A percentile compares a stretch with the other conserved stretches of the same genome.
Conservation (phyloP, 1,139 yeast genomes). For the Blastobotrys raffinosifermentans region DNA sequence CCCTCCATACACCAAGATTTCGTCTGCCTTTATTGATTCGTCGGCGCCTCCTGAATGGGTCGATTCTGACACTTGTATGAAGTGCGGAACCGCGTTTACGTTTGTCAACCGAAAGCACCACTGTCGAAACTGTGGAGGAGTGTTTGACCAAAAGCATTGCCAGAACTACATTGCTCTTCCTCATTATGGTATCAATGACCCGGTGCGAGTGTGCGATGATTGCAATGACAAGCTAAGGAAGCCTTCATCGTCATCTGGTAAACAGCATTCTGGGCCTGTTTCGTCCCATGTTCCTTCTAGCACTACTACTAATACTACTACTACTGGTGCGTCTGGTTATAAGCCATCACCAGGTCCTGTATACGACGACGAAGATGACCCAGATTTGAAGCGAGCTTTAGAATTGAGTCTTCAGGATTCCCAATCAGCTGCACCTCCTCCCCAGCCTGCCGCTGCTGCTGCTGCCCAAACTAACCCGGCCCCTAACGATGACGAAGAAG, state of each 20-base stretch:
- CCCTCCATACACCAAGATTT: constrained; percentile 40
- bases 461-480: constrained; percentile 9
- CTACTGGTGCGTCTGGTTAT: constrained; percentile 6
- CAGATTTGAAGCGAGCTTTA: constrained; percentile 70
- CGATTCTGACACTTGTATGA: constrained; percentile 93
- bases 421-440: constrained; percentile 16
- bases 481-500: constrained; percentile 56
- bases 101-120: constrained; percentile 90
- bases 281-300: constrained; percentile 8
- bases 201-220: constrained; percentile 91
- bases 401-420: constrained; percentile 68
- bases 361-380: constrained; percentile 56
- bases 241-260: too few species aligned
- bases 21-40: constrained; percentile 67
- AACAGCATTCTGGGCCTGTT: not conserved
- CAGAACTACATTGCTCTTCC: constrained; percentile 65
- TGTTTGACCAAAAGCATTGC: constrained; percentile 80
- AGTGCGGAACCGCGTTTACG: constrained; percentile 75
- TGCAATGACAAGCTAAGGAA: constrained; percentile 55
- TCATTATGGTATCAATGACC: constrained; percentile 76
- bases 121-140: constrained; percentile 97
- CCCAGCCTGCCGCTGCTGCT: constrained; percentile 14
- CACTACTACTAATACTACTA: not conserved
- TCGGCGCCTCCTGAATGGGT: constrained; percentile 98
- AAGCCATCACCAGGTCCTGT: constrained; percentile 10